Percentiles rank a stretch among this genome's conserved stretches.
phyloP scores from a whole-genome alignment of 352 stramenopile genomes.

The Halophytophthora batemanensis region DNA sequence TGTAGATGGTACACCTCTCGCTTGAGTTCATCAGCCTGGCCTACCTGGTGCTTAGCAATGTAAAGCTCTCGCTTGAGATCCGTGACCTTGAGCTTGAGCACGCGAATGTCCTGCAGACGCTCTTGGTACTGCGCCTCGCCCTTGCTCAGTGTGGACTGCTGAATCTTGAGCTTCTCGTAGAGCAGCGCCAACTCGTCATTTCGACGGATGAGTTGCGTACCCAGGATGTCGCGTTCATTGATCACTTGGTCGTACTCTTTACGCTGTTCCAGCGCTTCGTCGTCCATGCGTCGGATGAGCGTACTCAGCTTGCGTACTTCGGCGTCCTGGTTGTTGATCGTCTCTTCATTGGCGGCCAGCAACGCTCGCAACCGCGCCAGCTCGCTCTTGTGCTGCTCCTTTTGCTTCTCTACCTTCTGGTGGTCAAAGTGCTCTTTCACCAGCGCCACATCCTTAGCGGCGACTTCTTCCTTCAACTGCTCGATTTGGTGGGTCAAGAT shows the following conservation, averaged over 20 bases:
- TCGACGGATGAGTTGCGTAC: conserved; percentile 94
- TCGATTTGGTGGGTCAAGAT: conserved; percentile 96
- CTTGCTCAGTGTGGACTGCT: conserved; percentile 92
- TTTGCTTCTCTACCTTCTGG: conserved; percentile 94
- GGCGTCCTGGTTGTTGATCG: conserved; percentile 93
- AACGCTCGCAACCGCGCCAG: conserved; percentile 87
- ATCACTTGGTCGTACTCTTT: conserved; percentile 97
- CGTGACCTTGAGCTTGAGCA: conserved; percentile 94
- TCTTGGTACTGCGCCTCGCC: conserved; percentile 93
- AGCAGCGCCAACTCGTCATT: conserved; percentile 96
- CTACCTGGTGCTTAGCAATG: conserved; percentile 89
- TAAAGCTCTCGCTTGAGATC: conserved; percentile 91
- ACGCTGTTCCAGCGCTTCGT: conserved; percentile 90
- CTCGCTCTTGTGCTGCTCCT: conserved; percentile 93
- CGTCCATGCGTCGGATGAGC: conserved; percentile 93
- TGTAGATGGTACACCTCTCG: conserved; percentile 89
- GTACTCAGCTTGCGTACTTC: conserved; percentile 92
- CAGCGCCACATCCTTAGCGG: conserved; percentile 92
- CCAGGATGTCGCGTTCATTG: conserved; percentile 96
- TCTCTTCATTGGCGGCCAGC: conserved; percentile 88
- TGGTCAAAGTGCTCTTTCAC: conserved; percentile 96
- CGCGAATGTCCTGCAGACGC: conserved; percentile 91
- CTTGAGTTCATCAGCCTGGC: conserved; percentile 85
- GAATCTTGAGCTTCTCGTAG: conserved; percentile 98
- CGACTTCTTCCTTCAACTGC: conserved; percentile 96